Evolutionary conservation across 2,329 filamentous ascomycete genomes (phyloP), one percentile per base, ranked within the genome.

Genomic region (Botryotinia calthae): DNA sequence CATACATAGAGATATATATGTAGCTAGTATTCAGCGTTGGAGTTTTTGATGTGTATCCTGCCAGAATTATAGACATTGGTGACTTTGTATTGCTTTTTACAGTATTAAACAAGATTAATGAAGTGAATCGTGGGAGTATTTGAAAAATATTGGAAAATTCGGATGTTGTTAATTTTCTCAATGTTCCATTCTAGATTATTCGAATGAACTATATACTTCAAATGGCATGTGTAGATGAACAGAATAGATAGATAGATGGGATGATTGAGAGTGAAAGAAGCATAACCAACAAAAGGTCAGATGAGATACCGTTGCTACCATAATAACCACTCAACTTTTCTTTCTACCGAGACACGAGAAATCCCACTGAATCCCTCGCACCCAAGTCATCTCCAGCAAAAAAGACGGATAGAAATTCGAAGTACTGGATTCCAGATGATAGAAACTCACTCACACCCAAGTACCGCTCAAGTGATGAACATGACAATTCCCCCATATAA

Each of bases 61-160:
- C 37, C 7, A 37, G n/a, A 8, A 28, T 28, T 4, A n/a, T 8
- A 2, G 2, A 18, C 14, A 0, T 28, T 8, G 5, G 14, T 6
- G 42, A 54, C 2, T 18, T 54, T 16, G 12, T 25, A 1, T 51
- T 51, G 25, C 8, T 25, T 2, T 25, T 12, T 25, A 9, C 48
- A n/a, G n/a, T n/a, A 51, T 1, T 10, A 1, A 14, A n/a, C 12
- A 12, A n/a, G 48, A 51, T 1, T 0, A 14, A 3, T 51, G 6
- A 25, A 51, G n/a, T 14, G 1, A 51, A 1, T 14, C 2, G 22
- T 51, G 2, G 4, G n/a, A 51, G n/a, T 2, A n/a, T 12, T 14
- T 1, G 10, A 14, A 12, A 51, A 14, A 16, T 16, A 18, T 18
- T 28, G 2, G 25, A 28, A 5, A 28, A 1, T 28, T 16, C 14